These are phyloP conservation scores for Colletotrichum falcatum DNA, from an alignment of 2,329 filamentous ascomycete genomes.

Conservation along the genomic window DNA sequence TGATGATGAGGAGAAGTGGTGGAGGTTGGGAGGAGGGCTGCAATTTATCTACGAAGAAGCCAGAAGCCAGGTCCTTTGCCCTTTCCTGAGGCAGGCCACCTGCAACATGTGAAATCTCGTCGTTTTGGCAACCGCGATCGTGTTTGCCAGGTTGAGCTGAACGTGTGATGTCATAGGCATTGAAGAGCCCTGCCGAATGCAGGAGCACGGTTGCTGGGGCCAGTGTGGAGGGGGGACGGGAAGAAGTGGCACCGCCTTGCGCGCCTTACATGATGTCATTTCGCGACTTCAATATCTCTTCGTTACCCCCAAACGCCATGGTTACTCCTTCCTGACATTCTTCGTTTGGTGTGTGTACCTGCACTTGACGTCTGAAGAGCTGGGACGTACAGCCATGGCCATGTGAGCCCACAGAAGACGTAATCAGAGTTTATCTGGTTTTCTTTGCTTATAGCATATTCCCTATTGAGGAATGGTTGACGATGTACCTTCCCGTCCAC, in stretches of 20 bases:
- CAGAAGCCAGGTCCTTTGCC: background rate
- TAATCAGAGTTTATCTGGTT: constrained; percentile 20
- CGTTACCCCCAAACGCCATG: constrained; percentile 17
- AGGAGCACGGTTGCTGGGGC: constrained; percentile 1
- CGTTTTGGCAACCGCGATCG: constrained; percentile 29
- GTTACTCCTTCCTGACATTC: constrained; percentile 9
- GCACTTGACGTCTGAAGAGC: constrained; percentile 11
- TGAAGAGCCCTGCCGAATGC: constrained; percentile 21
- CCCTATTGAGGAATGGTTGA: constrained; percentile 10
- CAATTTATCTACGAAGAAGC: constrained; percentile 28
- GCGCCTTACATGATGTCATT: constrained; percentile 38
- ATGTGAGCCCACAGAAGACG: constrained; percentile 35
- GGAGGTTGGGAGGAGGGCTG: background rate
- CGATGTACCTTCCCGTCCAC: constrained; percentile 21
- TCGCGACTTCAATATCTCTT: constrained; percentile 4
- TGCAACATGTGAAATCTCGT: constrained; percentile 35
- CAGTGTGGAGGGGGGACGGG: constrained; percentile 21
- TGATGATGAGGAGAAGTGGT: rapidly evolving
- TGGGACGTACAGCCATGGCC: constrained; percentile 26
- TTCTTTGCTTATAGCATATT: background rate
- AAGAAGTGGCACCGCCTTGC: constrained; percentile 28
- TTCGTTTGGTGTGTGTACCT: background rate
- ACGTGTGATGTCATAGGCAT: constrained; percentile 38
- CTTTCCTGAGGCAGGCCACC: constrained; percentile 10
- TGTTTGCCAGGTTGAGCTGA: constrained; percentile 20